phyloP scores from a whole-genome alignment of 108 stramenopile genomes.

The Fragilariopsis cylindrus region DNA sequence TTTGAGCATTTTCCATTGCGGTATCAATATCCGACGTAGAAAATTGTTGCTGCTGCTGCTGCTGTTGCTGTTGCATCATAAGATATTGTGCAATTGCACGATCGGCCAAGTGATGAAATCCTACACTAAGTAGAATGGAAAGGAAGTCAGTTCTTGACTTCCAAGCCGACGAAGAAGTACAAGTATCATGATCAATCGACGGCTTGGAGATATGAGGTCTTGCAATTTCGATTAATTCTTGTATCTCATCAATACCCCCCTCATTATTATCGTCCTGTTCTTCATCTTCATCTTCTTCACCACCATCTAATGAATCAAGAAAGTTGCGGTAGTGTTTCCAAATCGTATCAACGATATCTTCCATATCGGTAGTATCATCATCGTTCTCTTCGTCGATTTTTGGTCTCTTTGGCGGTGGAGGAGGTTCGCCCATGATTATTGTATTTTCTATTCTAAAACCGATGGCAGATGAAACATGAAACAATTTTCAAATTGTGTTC shows the following conservation, averaged over 20 bases:
- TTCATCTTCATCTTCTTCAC: slow-evolving; percentile 14
- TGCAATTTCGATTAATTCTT: slow-evolving; percentile 48
- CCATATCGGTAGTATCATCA: neutral
- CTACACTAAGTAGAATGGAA: slow-evolving; percentile 61
- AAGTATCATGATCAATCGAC: neutral
- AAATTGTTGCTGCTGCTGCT: slow-evolving; percentile 1
- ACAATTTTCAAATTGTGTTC: no score
- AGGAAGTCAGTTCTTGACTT: slow-evolving; percentile 36
- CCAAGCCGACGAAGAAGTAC: slow-evolving; percentile 8
- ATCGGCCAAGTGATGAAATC: slow-evolving; percentile 59
- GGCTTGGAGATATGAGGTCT: slow-evolving; percentile 1
- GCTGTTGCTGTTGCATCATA: slow-evolving; percentile 22
- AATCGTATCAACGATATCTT: slow-evolving; percentile 6
- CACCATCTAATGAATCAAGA: slow-evolving; percentile 47
- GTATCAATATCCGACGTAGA: neutral
- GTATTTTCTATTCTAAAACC: neutral
- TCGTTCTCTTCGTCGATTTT: slow-evolving; percentile 14
- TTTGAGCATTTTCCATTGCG: neutral
- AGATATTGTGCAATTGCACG: slow-evolving; percentile 47
- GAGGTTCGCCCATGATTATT: neutral
- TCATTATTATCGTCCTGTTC: slow-evolving; percentile 20
- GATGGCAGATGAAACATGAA: slow-evolving; percentile 6
- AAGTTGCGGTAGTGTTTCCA: slow-evolving; percentile 65
- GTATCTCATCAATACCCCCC: slow-evolving; percentile 64
- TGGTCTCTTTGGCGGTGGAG: slow-evolving; percentile 11